Percentiles rank a stretch among this genome's conserved stretches.
phyloP scores from a whole-genome alignment of 495 filamentous ascomycete genomes.

The Lasiosphaeria miniovina region DNA sequence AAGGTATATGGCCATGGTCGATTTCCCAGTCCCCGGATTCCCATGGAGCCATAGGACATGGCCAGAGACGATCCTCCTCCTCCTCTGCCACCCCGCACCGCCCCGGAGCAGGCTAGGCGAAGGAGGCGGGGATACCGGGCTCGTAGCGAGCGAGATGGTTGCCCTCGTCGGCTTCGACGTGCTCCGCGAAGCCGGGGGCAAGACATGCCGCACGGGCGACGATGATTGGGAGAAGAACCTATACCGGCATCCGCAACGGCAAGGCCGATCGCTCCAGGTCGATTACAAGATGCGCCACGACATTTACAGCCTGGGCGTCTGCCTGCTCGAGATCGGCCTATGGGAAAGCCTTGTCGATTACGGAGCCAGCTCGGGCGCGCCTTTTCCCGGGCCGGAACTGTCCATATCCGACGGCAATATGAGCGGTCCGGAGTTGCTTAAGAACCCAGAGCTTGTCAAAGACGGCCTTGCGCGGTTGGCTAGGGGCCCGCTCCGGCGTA shows the following conservation, averaged over 20 bases:
- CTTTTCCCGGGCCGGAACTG: neutral
- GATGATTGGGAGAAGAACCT: slow-evolving; percentile 47
- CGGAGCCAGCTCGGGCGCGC: neutral
- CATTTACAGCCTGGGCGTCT: slow-evolving; percentile 47
- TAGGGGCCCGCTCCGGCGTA: slow-evolving; percentile 31
- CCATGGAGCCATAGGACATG: too few species aligned
- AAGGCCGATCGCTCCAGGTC: slow-evolving; percentile 39
- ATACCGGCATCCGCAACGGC: slow-evolving; percentile 57
- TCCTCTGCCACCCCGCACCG: slow-evolving; percentile 31
- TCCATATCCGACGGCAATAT: too few species aligned
- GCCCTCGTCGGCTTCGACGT: slow-evolving; percentile 53
- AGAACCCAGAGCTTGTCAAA: slow-evolving; percentile 21
- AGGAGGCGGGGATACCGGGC: neutral
- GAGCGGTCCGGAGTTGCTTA: neutral
- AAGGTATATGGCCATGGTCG: too few species aligned
- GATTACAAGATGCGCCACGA: slow-evolving; percentile 60
- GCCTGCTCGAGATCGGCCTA: slow-evolving; percentile 58
- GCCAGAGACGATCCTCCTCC: slow-evolving; percentile 51
- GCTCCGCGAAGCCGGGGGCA: slow-evolving; percentile 38
- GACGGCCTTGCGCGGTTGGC: slow-evolving; percentile 40
- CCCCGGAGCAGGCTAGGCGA: too few species aligned
- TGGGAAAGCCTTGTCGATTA: slow-evolving; percentile 51
- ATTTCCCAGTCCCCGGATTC: too few species aligned
- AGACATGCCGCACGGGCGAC: slow-evolving; percentile 39
- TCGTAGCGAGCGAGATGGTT: slow-evolving; percentile 22